A percentile compares a stretch with the other conserved stretches of the same genome.
These are phyloP conservation scores for Coemansia erecta DNA, from an alignment of 192 early-diverging fungal species.

Conservation along the genomic window DNA sequence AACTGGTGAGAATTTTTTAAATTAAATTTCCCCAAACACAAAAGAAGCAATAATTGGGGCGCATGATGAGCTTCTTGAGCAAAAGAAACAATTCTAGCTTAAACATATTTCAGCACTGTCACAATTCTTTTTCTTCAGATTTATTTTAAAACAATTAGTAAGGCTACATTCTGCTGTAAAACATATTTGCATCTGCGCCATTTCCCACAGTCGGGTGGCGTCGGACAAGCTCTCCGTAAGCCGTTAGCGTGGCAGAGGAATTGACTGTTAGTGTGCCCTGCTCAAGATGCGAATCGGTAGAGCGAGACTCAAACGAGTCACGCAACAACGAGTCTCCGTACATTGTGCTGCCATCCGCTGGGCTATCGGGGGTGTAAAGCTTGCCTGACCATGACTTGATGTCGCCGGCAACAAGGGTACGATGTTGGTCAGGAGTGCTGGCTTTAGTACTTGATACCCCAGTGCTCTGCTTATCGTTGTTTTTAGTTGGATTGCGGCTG, in stretches of 20 bases:
- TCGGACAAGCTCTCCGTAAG: slow-evolving; percentile 13
- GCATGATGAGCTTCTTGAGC: no score
- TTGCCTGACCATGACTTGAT: no score
- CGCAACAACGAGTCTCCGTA: neutral
- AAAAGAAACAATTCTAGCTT: no score
- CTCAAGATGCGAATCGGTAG: neutral
- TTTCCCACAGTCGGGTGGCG: slow-evolving; percentile 20
- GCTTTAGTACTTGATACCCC: no score
- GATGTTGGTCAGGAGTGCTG: no score
- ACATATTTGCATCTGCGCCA: slow-evolving; percentile 14
- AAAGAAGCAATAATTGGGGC: no score
- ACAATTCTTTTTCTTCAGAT: no score
- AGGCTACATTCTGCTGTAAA: slow-evolving; percentile 21
- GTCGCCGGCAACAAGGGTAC: no score
- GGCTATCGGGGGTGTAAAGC: no score
- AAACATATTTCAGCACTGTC: no score
- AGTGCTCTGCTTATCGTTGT: neutral
- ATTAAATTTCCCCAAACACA: no score
- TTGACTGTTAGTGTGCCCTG: neutral
- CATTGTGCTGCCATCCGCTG: neutral
- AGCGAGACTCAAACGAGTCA: slow-evolving; percentile 5
- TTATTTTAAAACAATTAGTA: neutral
- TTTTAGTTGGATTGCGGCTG: neutral
- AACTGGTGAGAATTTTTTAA: no score
- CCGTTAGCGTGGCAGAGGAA: slow-evolving; percentile 6